Conservation (phyloP, 345 rosid species). For the Limnanthes douglasii region DNA sequence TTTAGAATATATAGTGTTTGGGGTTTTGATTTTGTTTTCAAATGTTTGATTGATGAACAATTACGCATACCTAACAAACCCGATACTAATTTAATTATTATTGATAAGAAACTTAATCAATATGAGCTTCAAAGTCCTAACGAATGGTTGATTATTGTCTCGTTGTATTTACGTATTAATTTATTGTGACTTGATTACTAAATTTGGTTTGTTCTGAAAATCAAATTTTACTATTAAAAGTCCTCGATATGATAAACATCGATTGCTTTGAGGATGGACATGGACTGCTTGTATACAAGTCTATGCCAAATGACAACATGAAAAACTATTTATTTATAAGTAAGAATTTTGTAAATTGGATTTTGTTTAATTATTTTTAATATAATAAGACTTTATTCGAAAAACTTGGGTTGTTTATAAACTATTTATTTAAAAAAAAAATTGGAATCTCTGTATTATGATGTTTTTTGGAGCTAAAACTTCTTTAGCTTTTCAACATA, state of each 20-base stretch:
- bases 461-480: conserved; percentile 88
- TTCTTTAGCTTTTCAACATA: conserved; percentile 86
- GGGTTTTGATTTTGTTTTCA: conserved; percentile 92
- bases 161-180: too few relatives aligned
- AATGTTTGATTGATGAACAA: conserved; percentile 87
- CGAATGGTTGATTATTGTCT: conserved; percentile 81
- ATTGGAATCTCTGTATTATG: conserved; percentile 73
- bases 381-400: too few relatives aligned
- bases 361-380: conserved; percentile 7
- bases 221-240: too few relatives aligned
- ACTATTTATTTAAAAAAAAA: conserved; percentile 62
- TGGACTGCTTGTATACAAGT: conserved; percentile 84
- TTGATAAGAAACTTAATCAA: conserved; percentile 79
- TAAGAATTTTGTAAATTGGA: conserved; percentile 14
- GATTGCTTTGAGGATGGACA: conserved; percentile 93
- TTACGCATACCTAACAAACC: conserved; percentile 53
- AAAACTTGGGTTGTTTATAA: conserved; percentile 25
- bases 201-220: too few relatives aligned
- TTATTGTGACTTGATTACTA: too few relatives aligned
- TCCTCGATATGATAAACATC: conserved; percentile 75
- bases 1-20: conserved; percentile 89
- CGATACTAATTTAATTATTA: conserved; percentile 72
- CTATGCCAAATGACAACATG: conserved; percentile 89
- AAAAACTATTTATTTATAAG: conserved; percentile 92
- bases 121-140: conserved; percentile 88